Conservation (phyloP, 768 basidiomycete genomes). For the Boletales sp. region DNA sequence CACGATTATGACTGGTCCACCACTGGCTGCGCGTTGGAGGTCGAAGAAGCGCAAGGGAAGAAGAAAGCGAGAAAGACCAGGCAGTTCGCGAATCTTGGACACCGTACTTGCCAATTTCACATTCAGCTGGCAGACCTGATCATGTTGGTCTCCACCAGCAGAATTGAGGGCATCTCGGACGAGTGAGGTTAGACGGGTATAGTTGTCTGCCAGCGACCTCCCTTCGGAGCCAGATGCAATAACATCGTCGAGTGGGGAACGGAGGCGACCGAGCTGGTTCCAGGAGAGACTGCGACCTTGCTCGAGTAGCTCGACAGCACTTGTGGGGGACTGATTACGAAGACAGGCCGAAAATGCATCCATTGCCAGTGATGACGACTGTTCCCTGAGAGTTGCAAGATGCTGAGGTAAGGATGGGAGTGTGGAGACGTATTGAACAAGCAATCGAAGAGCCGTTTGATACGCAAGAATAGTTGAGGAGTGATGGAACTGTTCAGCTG, state of each 20-base stretch:
- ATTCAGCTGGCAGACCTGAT: not conserved
- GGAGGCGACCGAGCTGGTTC: constrained; percentile 13
- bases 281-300: constrained; percentile 1
- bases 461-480: not conserved
- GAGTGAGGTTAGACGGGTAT: not conserved
- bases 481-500: constrained; percentile 2
- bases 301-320: not conserved
- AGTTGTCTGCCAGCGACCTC: not conserved
- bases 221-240: not conserved
- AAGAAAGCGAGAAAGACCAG: not conserved
- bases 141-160: not conserved
- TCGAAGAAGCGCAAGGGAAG: not conserved
- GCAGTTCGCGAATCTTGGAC: not conserved
- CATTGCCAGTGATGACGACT: constrained; percentile 1
- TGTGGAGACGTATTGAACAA: constrained; percentile 1
- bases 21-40: not conserved
- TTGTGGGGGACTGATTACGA: too few species aligned
- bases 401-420: not conserved
- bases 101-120: not conserved
- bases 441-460: not conserved
- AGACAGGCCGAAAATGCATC: constrained; percentile 10
- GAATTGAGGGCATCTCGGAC: not conserved
- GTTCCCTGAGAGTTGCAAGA: not conserved
- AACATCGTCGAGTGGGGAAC: not conserved
- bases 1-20: constrained; percentile 24